Percentiles rank a stretch among this genome's conserved stretches.
These are phyloP conservation scores for Fusarium napiforme DNA, from an alignment of 2,329 filamentous ascomycete genomes.

Conservation along the genomic window DNA sequence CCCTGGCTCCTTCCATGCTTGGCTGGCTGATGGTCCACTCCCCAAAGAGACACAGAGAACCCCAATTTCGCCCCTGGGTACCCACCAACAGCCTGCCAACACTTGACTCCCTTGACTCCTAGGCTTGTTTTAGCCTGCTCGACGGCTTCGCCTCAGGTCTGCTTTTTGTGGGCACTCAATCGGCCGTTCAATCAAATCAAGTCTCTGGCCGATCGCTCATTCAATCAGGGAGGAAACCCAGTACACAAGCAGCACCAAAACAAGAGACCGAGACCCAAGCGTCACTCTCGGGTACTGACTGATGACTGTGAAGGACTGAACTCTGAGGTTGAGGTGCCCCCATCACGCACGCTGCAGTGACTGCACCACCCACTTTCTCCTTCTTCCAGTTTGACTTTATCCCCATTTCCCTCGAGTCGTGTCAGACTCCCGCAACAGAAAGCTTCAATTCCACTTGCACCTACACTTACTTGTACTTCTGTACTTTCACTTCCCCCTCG, in stretches of 20 bases:
- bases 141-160: constrained; percentile 42
- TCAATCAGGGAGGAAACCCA: constrained; percentile 39
- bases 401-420: constrained; percentile 36
- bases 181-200: constrained; percentile 38
- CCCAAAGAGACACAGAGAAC: constrained; percentile 6
- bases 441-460: constrained; percentile 41
- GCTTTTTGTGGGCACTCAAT: constrained; percentile 35
- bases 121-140: constrained; percentile 29
- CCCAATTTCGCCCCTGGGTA: constrained; percentile 30
- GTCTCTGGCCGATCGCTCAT: constrained; percentile 27
- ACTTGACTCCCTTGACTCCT: constrained; percentile 12
- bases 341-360: constrained; percentile 23
- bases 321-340: constrained; percentile 1
- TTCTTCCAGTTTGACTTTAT: constrained; percentile 43
- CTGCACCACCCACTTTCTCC: constrained; percentile 28
- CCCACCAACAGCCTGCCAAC: constrained; percentile 29
- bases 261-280: constrained; percentile 29
- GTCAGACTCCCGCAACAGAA: constrained; percentile 43
- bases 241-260: constrained; percentile 30
- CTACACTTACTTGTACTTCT: constrained; percentile 38
- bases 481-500: constrained; percentile 28
- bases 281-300: constrained; percentile 26
- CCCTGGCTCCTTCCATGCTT: constrained; percentile 21
- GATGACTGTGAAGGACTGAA: neutral
- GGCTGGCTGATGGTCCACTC: constrained; percentile 28